Evolutionary conservation across 805 yeast genomes (phyloP).

Genomic region (Saccharomycopsis fermentans): DNA sequence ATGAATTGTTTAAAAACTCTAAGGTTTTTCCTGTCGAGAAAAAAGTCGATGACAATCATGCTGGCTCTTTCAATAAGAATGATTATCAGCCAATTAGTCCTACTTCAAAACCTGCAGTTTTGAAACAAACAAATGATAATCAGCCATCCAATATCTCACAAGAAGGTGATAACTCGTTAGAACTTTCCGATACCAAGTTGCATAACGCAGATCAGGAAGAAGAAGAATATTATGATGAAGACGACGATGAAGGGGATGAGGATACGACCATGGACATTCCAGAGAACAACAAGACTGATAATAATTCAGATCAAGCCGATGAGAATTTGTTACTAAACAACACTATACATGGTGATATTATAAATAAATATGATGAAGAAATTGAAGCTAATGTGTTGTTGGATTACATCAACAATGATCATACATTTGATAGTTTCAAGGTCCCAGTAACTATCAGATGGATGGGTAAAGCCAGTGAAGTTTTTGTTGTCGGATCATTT

Average conservation of each 20-base stretch:
- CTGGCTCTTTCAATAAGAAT: neutral
- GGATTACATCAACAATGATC: constrained; percentile 15
- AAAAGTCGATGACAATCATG: neutral
- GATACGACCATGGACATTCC: neutral
- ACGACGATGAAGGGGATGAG: constrained; percentile 1
- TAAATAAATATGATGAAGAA: constrained; percentile 18
- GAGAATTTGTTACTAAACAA: constrained; percentile 2
- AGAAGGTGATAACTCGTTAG: neutral
- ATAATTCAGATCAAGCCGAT: neutral
- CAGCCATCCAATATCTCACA: neutral
- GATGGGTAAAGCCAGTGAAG: constrained; percentile 91
- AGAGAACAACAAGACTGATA: neutral
- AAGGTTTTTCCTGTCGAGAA: neutral
- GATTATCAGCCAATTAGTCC: neutral
- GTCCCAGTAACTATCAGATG: constrained; percentile 65
- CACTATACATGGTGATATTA: constrained; percentile 18
- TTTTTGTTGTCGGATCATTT: constrained; percentile 93
- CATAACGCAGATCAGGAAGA: no score
- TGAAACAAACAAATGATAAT: neutral
- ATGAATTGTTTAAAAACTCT: neutral
- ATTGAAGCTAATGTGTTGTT: constrained; percentile 17
- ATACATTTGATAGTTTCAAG: constrained; percentile 9
- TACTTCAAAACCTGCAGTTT: neutral
- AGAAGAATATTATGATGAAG: neutral
- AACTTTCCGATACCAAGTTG: constrained; percentile 1